These are phyloP conservation scores for Nitzschia putrida DNA, from an alignment of 108 stramenopile genomes.

Conservation along the genomic window DNA sequence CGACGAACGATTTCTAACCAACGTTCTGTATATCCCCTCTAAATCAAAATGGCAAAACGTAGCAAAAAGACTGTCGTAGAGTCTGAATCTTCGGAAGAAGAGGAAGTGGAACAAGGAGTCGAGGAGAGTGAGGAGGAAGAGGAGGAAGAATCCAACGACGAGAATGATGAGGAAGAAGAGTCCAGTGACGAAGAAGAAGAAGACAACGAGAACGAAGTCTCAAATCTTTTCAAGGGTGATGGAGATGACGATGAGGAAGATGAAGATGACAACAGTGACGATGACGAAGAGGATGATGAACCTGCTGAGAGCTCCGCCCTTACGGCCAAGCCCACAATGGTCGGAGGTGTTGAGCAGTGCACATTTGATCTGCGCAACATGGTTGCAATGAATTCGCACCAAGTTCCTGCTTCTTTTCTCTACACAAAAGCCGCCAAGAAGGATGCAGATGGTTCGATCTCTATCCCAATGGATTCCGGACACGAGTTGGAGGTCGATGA, in stretches of 20 bases:
- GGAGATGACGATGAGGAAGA: conserved; percentile 28
- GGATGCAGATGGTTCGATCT: conserved; percentile 20
- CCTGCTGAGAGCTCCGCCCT: conserved; percentile 10
- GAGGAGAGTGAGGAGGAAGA: conserved; percentile 26
- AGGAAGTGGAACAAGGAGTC: conserved; percentile 11
- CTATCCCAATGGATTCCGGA: conserved; percentile 37
- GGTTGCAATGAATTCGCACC: conserved; percentile 74
- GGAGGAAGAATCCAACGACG: conserved; percentile 34
- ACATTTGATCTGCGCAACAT: conserved; percentile 79
- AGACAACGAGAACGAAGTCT: conserved; percentile 17
- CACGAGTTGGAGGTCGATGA: conserved; percentile 50
- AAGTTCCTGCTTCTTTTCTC: conserved; percentile 54
- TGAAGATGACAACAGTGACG: conserved; percentile 21
- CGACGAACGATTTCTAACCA: no score
- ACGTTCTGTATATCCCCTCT: no score
- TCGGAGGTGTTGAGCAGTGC: conserved; percentile 56
- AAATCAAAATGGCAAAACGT: not conserved
- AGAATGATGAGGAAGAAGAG: conserved; percentile 28
- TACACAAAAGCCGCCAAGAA: conserved; percentile 36
- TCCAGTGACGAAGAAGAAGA: conserved; percentile 33
- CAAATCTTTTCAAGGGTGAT: conserved; percentile 34
- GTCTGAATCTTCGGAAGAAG: not conserved
- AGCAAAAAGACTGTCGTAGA: not conserved
- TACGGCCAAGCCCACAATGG: conserved; percentile 7
- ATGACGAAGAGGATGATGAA: conserved; percentile 22